Conservation (phyloP, 2,329 filamentous ascomycete genomes). For the Colletotrichum sansevieriae region DNA sequence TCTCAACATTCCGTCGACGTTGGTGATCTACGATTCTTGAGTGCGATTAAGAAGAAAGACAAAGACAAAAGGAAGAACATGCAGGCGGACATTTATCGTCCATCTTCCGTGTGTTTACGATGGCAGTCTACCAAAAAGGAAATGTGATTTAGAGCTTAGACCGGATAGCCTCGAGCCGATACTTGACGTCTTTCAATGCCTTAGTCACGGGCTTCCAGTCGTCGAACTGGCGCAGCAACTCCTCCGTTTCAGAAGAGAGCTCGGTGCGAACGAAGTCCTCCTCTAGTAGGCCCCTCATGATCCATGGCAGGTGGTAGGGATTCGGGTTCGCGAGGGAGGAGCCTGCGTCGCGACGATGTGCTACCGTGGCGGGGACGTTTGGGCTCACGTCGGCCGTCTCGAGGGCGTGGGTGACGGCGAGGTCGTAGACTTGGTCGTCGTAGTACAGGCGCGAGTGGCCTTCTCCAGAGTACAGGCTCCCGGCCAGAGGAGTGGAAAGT, state of each 20-base stretch:
- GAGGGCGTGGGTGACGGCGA: conserved; percentile 79
- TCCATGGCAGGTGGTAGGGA: conserved; percentile 93
- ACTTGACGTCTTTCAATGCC: conserved; percentile 95
- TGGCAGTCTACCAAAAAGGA: not conserved
- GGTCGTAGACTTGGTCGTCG: conserved; percentile 85
- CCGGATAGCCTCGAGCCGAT: conserved; percentile 89
- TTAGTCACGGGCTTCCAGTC: conserved; percentile 93
- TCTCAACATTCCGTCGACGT: too few species aligned
- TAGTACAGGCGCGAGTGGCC: conserved; percentile 96
- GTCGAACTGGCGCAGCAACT: conserved; percentile 89
- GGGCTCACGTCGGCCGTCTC: conserved; percentile 73
- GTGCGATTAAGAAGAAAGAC: not conserved
- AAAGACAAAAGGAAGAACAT: not conserved
- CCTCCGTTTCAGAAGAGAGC: conserved; percentile 79
- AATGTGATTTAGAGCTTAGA: conserved; percentile 74
- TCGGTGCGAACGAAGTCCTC: conserved; percentile 91
- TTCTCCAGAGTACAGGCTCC: conserved; percentile 90
- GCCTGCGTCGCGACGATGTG: conserved; percentile 37
- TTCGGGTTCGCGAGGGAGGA: conserved; percentile 70
- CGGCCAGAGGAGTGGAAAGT: conserved; percentile 87
- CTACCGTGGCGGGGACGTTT: conserved; percentile 45
- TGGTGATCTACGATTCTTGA: not conserved
- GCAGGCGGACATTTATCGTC: too few species aligned
- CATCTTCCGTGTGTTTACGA: not conserved
- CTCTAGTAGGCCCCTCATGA: conserved; percentile 92